Evolutionary conservation across 2,329 filamentous ascomycete genomes (phyloP), one percentile per base, ranked within the genome.

Genomic region (Lasiodiplodia citricola): DNA sequence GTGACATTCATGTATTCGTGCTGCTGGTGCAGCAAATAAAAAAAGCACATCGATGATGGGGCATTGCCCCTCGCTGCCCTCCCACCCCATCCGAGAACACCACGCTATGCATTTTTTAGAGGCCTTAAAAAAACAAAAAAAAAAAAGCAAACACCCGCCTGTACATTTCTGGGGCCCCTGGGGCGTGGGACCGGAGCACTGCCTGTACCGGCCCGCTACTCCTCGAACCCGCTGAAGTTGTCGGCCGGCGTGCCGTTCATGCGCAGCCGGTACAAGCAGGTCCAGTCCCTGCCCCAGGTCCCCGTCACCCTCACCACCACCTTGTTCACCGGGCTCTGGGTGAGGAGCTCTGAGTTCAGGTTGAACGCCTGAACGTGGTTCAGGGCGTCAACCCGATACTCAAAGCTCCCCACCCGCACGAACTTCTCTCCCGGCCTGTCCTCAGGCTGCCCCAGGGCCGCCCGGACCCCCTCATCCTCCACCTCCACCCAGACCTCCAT

Each of bases 231-330:
- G 8, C n/a, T 60, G 55, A 67, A 51, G 8, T 64, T 18, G 6
- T 58, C 65, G 11, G 63, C 55, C 25, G 35, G 50, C 16, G 77
- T 72, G 37, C 83, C 83, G 47, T 81, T 80, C 67, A 85, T 74
- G 25, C 82, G 75, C 37, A 84, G 70, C 14, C 83, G 78, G 71
- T 85, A 85, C 41, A 85, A 64, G 70, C 83, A 85, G 14, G 83
- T 84, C 70, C 79, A 79, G 25, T 79, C 75, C 2, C 74, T 74
- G 44, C 83, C 83, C 79, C 80, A 84, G 70, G 84, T 85, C 63
- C 73, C 75, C 13, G 72, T 72, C 4, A 83, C 80, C 16, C 82
- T 75, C 38, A 85, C 71, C 41, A 82, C 75, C 25, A 79, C 74
- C 57, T 77, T 78, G 23, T 74, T 72, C 18, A 80, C 75, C 2